A percentile compares a stretch with the other conserved stretches of the same genome.
phyloP scores from a whole-genome alignment of 768 basidiomycete species.

The Fomitopsis pulvina region DNA sequence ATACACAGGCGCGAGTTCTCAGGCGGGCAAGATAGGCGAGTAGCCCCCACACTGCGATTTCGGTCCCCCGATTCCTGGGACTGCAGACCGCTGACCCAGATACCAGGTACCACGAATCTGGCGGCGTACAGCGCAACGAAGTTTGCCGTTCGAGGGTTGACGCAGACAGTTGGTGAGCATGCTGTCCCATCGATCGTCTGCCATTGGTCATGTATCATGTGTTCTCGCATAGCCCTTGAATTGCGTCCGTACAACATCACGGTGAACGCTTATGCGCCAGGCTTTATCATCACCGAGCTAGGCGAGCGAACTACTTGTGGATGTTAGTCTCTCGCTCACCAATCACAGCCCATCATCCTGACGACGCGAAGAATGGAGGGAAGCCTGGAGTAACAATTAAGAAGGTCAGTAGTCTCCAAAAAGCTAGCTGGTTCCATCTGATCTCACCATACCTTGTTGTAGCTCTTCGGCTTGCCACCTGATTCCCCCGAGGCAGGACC shows the following conservation, averaged over 20 bases:
- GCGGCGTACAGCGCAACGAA: slow-evolving; percentile 19
- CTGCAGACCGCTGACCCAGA: too few species aligned
- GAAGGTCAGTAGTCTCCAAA: slow-evolving; percentile 1
- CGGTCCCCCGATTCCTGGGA: not conserved
- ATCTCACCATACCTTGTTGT: too few species aligned
- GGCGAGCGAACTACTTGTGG: not conserved
- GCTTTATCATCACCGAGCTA: slow-evolving; percentile 16
- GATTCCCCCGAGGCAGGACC: not conserved
- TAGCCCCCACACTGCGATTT: too few species aligned
- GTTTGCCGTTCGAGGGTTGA: slow-evolving; percentile 21
- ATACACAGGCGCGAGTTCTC: slow-evolving; percentile 13
- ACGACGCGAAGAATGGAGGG: not conserved
- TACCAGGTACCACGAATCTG: slow-evolving; percentile 7
- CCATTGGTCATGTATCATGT: not conserved
- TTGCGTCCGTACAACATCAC: slow-evolving; percentile 18
- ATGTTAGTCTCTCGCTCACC: not conserved
- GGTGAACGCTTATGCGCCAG: slow-evolving; percentile 23
- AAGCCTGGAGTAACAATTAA: slow-evolving; percentile 2
- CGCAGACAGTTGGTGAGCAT: slow-evolving; percentile 14
- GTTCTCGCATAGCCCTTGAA: slow-evolving; percentile 14
- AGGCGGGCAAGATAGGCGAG: slow-evolving; percentile 12
- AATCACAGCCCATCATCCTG: slow-evolving; percentile 3
- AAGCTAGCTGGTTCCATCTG: too few species aligned
- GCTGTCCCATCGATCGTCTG: not conserved
- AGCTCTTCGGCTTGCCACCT: slow-evolving; percentile 1